These are phyloP conservation scores for Epichloe brachyelytri DNA, from an alignment of 2,329 filamentous ascomycete species.

Conservation along the genomic window DNA sequence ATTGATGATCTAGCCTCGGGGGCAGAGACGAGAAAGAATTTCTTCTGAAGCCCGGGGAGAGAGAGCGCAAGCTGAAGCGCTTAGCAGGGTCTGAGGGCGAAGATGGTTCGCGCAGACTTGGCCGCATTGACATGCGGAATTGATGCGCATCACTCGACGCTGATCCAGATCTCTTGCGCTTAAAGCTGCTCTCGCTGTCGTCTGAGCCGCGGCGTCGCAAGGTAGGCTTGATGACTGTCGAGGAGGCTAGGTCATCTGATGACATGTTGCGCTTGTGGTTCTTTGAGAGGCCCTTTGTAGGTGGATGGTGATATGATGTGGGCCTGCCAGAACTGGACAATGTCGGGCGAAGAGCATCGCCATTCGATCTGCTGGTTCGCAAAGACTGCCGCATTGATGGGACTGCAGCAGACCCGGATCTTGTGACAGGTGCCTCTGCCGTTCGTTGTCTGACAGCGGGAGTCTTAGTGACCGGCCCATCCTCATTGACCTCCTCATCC, in stretches of 20 bases:
- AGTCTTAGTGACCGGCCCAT: background rate
- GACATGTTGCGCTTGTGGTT: constrained; percentile 14
- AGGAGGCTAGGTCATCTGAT: constrained; percentile 11
- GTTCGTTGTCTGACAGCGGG: background rate
- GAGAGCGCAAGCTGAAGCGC: constrained; percentile 56
- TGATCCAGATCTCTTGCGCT: constrained; percentile 40
- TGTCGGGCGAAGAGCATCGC: constrained; percentile 3
- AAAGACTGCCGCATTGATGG: constrained; percentile 14
- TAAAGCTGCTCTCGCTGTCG: constrained; percentile 74
- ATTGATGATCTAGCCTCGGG: constrained; percentile 17
- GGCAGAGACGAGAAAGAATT: constrained; percentile 26
- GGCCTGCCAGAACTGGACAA: constrained; percentile 12
- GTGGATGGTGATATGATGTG: constrained; percentile 17
- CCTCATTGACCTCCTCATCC: constrained; percentile 23
- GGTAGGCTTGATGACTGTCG: constrained; percentile 16
- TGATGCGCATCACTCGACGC: constrained; percentile 32
- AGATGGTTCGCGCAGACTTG: constrained; percentile 12
- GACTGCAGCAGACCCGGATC: background rate
- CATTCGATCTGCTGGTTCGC: constrained; percentile 8
- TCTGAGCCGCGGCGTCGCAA: constrained; percentile 46
- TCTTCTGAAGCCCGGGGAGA: constrained; percentile 49
- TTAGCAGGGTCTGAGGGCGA: constrained; percentile 28
- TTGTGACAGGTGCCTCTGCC: background rate
- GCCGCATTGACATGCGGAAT: constrained; percentile 65
- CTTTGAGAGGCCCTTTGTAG: constrained; percentile 8